Conservation (phyloP, 768 basidiomycete genomes). For the Suillus hirtellus region DNA sequence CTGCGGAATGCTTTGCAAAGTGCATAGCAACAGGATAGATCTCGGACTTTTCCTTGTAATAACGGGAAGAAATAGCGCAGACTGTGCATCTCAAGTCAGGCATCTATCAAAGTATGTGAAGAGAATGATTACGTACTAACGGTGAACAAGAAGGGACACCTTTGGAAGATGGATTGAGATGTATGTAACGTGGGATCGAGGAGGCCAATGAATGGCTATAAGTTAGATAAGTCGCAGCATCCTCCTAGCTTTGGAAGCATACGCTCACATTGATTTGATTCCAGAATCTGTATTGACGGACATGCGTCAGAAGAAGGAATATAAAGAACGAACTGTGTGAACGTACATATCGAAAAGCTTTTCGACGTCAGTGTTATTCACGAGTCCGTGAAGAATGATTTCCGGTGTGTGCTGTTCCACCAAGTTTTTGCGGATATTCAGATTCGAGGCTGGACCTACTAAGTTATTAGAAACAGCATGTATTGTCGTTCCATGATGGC, state of each 20-base stretch:
- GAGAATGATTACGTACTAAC: conserved; percentile 54
- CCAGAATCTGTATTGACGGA: conserved; percentile 55
- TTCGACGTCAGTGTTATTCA: conserved; percentile 76
- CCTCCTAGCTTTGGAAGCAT: not conserved
- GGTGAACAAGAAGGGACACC: conserved; percentile 90
- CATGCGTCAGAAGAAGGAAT: conserved; percentile 10
- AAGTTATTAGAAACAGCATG: not conserved
- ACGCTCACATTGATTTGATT: conserved; percentile 62
- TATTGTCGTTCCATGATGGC: conserved; percentile 10
- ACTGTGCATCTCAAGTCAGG: conserved; percentile 41
- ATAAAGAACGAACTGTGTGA: not conserved
- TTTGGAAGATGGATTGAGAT: conserved; percentile 71
- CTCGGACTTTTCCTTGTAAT: conserved; percentile 75
- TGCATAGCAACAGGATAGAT: conserved; percentile 90
- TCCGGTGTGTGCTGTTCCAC: conserved; percentile 82
- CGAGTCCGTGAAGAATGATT: conserved; percentile 77
- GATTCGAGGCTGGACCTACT: conserved; percentile 69
- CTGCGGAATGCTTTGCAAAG: conserved; percentile 81
- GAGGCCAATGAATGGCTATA: conserved; percentile 64
- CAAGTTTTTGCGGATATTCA: conserved; percentile 64
- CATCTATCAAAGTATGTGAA: not conserved
- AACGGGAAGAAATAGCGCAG: conserved; percentile 84
- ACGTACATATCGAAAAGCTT: conserved; percentile 83
- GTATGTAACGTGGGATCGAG: conserved; percentile 84
- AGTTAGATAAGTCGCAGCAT: conserved; percentile 10